Base-by-base conservation (phyloP, 176 grass and related monocot genomes). In the Paspalum vaginatum region DNA sequence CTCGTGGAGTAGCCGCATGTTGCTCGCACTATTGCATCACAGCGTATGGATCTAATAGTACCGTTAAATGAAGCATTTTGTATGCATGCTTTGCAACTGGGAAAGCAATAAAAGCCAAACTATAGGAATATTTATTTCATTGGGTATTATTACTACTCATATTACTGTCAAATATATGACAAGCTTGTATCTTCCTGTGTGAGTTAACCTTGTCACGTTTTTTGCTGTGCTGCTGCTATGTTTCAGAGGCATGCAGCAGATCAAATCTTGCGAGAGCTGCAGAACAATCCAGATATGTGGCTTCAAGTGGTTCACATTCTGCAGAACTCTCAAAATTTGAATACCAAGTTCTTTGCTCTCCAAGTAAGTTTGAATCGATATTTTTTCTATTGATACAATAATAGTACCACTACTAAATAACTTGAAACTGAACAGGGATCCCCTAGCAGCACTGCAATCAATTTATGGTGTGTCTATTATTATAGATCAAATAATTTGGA, bases 291-390 rank as follows among this genome's bases (percentile, higher is more conserved):
- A 1, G 94, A 97, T 44, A 92, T 86, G 66, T 97, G 94, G 94
- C 78, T 97, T 24, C 94, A 97, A 88, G 94, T 97, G 11, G 94
- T 97, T 43, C 91, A 97, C 85, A 92, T 97, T 88, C 81, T 97
- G 61, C 91, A 92, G 61, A 94, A 94, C 63, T 97, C 94, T 9
- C 91, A 97, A 69, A 94, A 84, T 77, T 74, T 97, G 62, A 97
- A 97, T 77, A 94, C 94, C 61, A 97, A 97, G 77, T 97, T 97
- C 78, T 97, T 97, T 79, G 91, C 91, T 25, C 94, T 97, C 24
- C 94, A 97, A 91, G 94, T 97, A 89, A 93, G 82, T 61, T 43
- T 72, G 25, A 52, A 49, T 37, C 11, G 50, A 38, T 25, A 39
- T 63, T 61, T 70, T 70, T 77, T 77, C 2, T 52, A 32, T 20